These are phyloP conservation scores for Ophiostoma triangulosporum DNA, from an alignment of 2,329 filamentous ascomycete species.

Conservation along the genomic window DNA sequence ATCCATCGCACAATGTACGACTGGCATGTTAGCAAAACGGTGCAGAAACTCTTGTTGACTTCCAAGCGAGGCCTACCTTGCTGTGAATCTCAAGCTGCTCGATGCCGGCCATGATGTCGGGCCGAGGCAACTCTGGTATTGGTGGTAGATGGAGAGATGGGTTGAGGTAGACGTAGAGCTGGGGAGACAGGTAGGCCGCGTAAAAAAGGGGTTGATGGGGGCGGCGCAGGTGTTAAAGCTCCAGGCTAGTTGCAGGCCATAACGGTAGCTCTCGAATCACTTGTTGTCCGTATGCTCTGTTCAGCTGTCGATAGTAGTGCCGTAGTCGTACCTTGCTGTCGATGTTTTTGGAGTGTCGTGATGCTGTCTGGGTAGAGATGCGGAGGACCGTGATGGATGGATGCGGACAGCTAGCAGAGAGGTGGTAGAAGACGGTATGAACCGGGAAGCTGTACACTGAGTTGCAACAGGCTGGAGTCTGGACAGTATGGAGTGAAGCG, in stretches of 20 bases:
- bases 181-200: neutral
- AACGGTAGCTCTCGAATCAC: neutral
- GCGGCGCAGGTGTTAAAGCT: neutral
- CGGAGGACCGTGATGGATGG: neutral
- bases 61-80: constrained; percentile 46
- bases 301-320: neutral
- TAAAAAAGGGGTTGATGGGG: neutral
- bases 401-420: neutral
- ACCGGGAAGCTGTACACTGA: neutral
- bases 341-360: neutral
- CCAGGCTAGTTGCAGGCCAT: neutral
- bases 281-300: neutral
- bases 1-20: constrained; percentile 98
- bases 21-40: constrained; percentile 32
- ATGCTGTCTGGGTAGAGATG: neutral
- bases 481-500: neutral
- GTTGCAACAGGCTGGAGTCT: neutral
- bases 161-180: neutral
- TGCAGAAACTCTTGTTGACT: neutral
- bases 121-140: neutral
- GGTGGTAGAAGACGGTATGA: neutral
- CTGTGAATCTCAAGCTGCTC: constrained; percentile 95
- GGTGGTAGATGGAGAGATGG: neutral
- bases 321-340: neutral
- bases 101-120: constrained; percentile 65